These are phyloP conservation scores for Colletotrichum camelliae DNA, from an alignment of 2,329 filamentous ascomycete genomes.

Conservation along the genomic window DNA sequence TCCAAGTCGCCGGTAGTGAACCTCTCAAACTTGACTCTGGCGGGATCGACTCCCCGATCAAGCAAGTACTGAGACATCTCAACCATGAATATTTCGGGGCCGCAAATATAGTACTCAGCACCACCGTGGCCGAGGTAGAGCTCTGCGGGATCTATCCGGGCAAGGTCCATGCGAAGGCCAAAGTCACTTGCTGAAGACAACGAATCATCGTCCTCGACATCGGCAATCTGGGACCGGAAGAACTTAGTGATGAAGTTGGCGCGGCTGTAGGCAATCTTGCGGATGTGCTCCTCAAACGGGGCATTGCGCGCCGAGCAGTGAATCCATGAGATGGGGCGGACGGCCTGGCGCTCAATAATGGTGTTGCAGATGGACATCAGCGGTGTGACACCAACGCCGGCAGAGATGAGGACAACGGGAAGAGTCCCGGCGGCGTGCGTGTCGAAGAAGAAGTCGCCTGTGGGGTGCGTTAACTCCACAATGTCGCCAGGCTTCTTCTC, in stretches of 20 bases:
- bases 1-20: constrained; percentile 52
- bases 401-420: constrained; percentile 66
- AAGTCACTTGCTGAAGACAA: constrained; percentile 49
- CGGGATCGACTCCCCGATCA: constrained; percentile 40
- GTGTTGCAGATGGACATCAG: constrained; percentile 66
- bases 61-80: constrained; percentile 52
- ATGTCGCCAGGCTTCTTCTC: constrained; percentile 64
- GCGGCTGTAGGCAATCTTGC: constrained; percentile 44
- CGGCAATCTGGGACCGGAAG: constrained; percentile 54
- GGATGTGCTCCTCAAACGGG: constrained; percentile 60
- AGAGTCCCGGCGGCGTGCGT: constrained; percentile 39
- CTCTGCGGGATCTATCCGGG: constrained; percentile 46
- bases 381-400: constrained; percentile 65
- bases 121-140: constrained; percentile 49
- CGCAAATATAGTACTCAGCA: constrained; percentile 61
- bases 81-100: constrained; percentile 59
- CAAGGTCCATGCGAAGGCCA: constrained; percentile 50
- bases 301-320: constrained; percentile 56
- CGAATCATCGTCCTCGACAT: constrained; percentile 45
- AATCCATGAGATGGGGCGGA: constrained; percentile 62
- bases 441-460: constrained; percentile 65
- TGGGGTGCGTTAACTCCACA: constrained; percentile 70
- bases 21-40: constrained; percentile 50
- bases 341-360: constrained; percentile 47
- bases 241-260: constrained; percentile 44